Evolutionary conservation across 139 green algal species (phyloP).

Genomic region (Chara braunii): DNA sequence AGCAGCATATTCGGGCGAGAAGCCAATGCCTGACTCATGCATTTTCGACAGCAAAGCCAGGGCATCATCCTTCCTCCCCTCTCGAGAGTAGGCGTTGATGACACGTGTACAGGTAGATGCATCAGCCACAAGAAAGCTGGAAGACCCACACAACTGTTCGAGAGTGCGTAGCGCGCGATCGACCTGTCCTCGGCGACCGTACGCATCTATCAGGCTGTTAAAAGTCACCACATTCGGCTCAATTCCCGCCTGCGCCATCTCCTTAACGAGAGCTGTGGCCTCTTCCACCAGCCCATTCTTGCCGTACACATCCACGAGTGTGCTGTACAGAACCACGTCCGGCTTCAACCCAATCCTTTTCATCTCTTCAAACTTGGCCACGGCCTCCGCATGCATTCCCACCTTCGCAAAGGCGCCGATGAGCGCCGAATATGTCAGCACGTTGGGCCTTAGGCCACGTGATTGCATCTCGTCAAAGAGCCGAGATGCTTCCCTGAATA

Average conservation of each 20-base stretch:
- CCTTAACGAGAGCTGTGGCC: slow-evolving; percentile 1
- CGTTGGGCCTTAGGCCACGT: slow-evolving; percentile 14
- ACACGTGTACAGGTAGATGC: too few relatives aligned
- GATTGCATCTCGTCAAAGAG: slow-evolving; percentile 28
- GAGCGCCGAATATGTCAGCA: slow-evolving; percentile 24
- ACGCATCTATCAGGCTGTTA: slow-evolving; percentile 34
- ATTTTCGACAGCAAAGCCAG: too few relatives aligned
- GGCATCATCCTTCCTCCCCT: too few relatives aligned
- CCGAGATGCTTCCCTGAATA: slow-evolving; percentile 7
- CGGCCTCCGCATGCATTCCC: slow-evolving; percentile 10
- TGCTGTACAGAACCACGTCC: slow-evolving; percentile 34
- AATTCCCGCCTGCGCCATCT: slow-evolving; percentile 16
- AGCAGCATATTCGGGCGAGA: too few relatives aligned
- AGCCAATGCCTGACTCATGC: too few relatives aligned
- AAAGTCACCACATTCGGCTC: slow-evolving; percentile 32
- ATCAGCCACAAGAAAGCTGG: too few relatives aligned
- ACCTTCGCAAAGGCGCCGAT: slow-evolving; percentile 8
- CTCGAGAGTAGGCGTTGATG: too few relatives aligned
- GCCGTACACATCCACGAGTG: slow-evolving; percentile 24
- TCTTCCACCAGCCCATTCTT: slow-evolving; percentile 29
- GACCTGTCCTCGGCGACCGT: slow-evolving; percentile 22
- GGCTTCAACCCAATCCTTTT: slow-evolving; percentile 15
- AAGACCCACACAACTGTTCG: too few relatives aligned
- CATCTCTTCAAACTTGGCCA: background rate
- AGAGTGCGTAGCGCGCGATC: too few relatives aligned